phyloP scores from a whole-genome alignment of 2,329 filamentous ascomycete species.

The Gaeumannomyces sp. region DNA sequence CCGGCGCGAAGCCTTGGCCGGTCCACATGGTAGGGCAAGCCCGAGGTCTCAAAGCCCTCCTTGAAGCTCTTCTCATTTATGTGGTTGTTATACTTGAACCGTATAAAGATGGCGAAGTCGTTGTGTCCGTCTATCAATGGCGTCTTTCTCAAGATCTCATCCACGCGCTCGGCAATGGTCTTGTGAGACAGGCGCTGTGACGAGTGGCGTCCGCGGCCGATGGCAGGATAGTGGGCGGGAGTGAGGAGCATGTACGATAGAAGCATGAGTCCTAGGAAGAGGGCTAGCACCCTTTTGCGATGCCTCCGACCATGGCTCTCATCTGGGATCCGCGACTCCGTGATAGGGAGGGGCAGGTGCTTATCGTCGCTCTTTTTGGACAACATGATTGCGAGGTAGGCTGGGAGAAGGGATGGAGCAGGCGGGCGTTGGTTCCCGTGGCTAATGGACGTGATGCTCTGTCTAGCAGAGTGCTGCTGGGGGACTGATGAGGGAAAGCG shows the following conservation, averaged over 20 bases:
- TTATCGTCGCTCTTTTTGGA: not conserved
- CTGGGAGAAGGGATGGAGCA: too few relatives aligned
- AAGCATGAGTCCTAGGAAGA: not conserved
- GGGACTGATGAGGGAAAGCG: not conserved
- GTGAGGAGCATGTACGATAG: not conserved
- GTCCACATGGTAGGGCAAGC: constrained; percentile 67
- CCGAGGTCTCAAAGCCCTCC: constrained; percentile 66
- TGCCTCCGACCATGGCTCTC: not conserved
- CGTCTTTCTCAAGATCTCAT: constrained; percentile 17
- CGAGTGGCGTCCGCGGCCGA: not conserved
- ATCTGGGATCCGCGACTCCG: not conserved
- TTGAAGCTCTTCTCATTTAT: constrained; percentile 72
- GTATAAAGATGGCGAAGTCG: constrained; percentile 73
- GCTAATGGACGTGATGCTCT: not conserved
- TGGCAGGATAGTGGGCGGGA: not conserved
- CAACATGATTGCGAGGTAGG: not conserved
- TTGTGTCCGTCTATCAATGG: constrained; percentile 67
- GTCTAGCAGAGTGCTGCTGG: not conserved
- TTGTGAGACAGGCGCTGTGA: not conserved
- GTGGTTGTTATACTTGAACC: constrained; percentile 62
- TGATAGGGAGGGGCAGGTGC: not conserved
- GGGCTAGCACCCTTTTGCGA: not conserved
- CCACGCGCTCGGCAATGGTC: constrained; percentile 17
- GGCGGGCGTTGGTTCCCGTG: too few relatives aligned
- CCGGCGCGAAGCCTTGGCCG: constrained; percentile 67